Conservation (phyloP, 2,329 filamentous ascomycete species). For the Ceratocystis diversiconidia region DNA sequence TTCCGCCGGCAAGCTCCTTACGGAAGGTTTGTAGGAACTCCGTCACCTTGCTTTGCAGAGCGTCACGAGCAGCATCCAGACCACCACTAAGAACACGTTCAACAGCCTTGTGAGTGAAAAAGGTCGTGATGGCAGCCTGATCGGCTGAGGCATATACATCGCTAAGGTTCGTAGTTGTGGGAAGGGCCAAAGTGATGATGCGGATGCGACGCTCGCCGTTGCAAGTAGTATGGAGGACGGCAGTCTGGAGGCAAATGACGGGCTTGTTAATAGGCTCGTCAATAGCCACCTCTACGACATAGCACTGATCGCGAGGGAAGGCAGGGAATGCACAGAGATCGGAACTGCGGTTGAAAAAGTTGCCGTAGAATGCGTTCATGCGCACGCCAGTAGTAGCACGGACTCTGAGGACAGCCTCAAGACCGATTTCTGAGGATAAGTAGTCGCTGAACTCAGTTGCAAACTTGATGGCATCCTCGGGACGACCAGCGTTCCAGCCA, state of each 20-base stretch:
- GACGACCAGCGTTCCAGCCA: conserved; percentile 86
- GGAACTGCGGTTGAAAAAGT: conserved; percentile 97
- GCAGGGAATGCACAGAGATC: conserved; percentile 96
- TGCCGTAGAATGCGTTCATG: conserved; percentile 97
- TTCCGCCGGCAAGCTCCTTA: conserved; percentile 90
- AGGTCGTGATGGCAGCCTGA: conserved; percentile 81
- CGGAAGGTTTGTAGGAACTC: conserved; percentile 91
- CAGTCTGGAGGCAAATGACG: conserved; percentile 82
- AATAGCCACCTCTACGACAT: conserved; percentile 95
- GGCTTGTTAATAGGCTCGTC: conserved; percentile 88
- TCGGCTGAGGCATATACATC: conserved; percentile 92
- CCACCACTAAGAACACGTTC: conserved; percentile 76
- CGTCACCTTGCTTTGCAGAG: conserved; percentile 77
- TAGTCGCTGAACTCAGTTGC: conserved; percentile 94
- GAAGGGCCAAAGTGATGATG: conserved; percentile 82
- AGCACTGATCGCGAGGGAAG: conserved; percentile 92
- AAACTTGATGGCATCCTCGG: conserved; percentile 95
- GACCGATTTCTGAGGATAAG: conserved; percentile 86
- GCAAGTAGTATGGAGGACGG: conserved; percentile 92
- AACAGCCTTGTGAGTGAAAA: conserved; percentile 95
- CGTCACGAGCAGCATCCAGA: conserved; percentile 79
- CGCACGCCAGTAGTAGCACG: conserved; percentile 85
- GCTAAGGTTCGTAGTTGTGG: conserved; percentile 78
- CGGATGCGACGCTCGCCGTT: conserved; percentile 92
- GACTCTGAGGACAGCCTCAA: conserved; percentile 91